Evolutionary conservation across 306 rosid species (phyloP).

Genomic region (Canavalia gladiata): DNA sequence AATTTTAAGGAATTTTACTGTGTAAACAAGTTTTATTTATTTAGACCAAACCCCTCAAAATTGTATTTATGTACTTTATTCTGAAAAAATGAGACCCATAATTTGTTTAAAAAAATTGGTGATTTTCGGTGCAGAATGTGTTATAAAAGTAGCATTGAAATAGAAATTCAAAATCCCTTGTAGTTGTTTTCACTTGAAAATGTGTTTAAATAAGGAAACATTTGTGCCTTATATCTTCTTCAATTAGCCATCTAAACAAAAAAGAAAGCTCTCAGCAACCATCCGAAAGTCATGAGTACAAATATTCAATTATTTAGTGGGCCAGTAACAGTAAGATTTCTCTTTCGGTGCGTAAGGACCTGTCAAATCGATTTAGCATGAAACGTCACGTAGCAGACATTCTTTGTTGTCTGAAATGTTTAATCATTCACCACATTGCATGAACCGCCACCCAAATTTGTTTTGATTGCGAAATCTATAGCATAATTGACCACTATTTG

Average conservation of each 20-base stretch:
- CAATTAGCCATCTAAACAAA: background rate
- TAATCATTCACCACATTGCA: conserved; percentile 17
- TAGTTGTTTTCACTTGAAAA: background rate
- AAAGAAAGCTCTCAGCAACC: background rate
- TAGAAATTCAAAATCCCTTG: background rate
- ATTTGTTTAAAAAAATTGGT: background rate
- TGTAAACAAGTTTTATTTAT: background rate
- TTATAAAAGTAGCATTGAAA: background rate
- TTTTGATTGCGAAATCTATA: conserved; percentile 24
- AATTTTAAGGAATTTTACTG: too few species aligned
- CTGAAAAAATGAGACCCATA: too few species aligned
- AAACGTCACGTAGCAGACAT: conserved; percentile 39
- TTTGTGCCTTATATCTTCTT: conserved; percentile 7
- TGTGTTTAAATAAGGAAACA: background rate
- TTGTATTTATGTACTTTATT: too few species aligned
- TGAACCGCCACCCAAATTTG: conserved; percentile 33
- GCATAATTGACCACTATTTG: too few species aligned
- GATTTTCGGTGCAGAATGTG: background rate
- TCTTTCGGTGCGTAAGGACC: background rate
- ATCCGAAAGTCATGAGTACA: background rate
- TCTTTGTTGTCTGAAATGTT: background rate
- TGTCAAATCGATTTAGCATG: conserved; percentile 26
- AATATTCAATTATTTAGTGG: conserved; percentile 13
- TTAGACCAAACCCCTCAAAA: background rate
- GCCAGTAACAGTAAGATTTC: background rate